A percentile compares a stretch with the other conserved stretches of the same genome.
Conservation (phyloP, 129 eudicot species). For the Lactuca saligna region DNA sequence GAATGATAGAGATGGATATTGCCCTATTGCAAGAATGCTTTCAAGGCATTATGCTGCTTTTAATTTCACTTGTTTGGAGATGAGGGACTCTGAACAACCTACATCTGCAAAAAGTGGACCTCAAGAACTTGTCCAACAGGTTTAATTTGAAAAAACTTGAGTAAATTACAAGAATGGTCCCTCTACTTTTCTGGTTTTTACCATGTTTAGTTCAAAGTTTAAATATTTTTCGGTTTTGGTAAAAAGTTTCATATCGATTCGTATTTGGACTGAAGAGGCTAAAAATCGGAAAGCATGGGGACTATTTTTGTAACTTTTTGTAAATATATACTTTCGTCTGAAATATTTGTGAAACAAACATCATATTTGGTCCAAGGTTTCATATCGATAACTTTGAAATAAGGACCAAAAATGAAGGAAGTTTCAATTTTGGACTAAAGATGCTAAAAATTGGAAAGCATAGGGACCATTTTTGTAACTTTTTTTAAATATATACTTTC, state of each 20-base stretch:
- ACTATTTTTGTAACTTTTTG: background rate
- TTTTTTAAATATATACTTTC: too few relatives aligned
- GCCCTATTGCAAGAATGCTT: constrained; percentile 85
- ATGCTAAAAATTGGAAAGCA: background rate
- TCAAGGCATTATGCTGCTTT: constrained; percentile 66
- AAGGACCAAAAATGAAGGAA: too few relatives aligned
- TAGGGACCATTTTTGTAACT: background rate
- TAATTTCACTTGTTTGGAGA: constrained; percentile 85
- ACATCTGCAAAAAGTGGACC: constrained; percentile 70
- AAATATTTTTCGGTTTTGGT: background rate
- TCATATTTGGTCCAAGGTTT: background rate
- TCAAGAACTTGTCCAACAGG: constrained; percentile 88
- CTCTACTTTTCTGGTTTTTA: background rate
- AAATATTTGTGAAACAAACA: background rate
- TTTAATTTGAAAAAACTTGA: constrained; percentile 1
- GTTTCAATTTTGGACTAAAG: background rate
- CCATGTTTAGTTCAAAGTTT: too few relatives aligned
- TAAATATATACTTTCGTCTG: too few relatives aligned
- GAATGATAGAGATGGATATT: constrained; percentile 74
- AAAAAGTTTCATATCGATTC: too few relatives aligned
- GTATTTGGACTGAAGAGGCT: background rate
- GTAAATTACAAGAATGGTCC: background rate
- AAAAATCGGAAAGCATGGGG: background rate
- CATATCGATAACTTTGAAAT: background rate
- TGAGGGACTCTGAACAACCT: constrained; percentile 70